phyloP scores from a whole-genome alignment of 768 basidiomycete species.

The Paxillus ammoniavirescens region DNA sequence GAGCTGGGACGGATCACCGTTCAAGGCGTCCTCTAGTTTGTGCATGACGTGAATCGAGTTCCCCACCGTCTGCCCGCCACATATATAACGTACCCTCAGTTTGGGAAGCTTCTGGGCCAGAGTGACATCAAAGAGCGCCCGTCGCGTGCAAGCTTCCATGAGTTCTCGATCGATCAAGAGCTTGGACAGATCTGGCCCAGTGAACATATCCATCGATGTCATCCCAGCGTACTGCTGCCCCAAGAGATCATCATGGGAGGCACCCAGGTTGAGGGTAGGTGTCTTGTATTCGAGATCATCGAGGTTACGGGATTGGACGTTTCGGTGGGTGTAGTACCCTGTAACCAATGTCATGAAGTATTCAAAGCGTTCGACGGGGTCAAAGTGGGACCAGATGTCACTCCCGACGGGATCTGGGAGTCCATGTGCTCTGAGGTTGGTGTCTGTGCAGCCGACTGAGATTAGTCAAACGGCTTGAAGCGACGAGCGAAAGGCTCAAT shows the following conservation, averaged over 20 bases:
- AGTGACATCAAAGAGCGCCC: conserved; percentile 4
- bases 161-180: neutral
- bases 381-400: neutral
- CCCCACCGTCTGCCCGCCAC: neutral
- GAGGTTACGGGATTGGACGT: neutral
- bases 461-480: neutral
- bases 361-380: neutral
- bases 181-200: neutral
- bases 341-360: conserved; percentile 1
- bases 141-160: neutral
- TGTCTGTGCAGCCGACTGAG: neutral
- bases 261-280: neutral
- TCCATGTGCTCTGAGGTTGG: neutral
- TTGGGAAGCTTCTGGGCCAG: conserved; percentile 5
- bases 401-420: neutral
- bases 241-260: conserved; percentile 1
- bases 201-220: neutral
- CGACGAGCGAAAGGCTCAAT: neutral
- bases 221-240: neutral
- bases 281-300: conserved; percentile 2
- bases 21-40: neutral
- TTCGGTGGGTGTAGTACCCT: neutral
- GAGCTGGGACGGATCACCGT: neutral
- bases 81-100: conserved; percentile 1
- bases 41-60: neutral